Conservation (phyloP, 495 filamentous ascomycete species). For the Tuber borchii region DNA sequence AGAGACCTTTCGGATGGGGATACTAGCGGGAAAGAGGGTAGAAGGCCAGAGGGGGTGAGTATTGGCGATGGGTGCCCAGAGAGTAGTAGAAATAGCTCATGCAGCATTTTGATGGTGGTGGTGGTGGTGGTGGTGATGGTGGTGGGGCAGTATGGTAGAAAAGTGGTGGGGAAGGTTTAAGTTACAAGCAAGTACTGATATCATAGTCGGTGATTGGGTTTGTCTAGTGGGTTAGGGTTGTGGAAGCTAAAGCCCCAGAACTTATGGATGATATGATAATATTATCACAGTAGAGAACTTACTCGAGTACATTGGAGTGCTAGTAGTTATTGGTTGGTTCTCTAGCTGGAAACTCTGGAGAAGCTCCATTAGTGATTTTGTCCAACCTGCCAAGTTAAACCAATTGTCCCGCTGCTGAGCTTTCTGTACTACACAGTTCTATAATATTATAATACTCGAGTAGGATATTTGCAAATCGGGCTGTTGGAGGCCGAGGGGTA, state of each 20-base stretch:
- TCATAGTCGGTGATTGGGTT: not conserved
- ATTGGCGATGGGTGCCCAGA: slow-evolving; percentile 87
- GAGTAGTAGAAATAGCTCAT: slow-evolving; percentile 92
- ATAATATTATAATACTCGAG: not conserved
- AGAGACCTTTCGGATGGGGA: slow-evolving; percentile 41
- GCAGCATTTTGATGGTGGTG: slow-evolving; percentile 62
- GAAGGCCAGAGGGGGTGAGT: slow-evolving; percentile 50
- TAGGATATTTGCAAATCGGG: not conserved
- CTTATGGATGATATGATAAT: no score
- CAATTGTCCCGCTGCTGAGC: not conserved
- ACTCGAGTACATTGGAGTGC: no score
- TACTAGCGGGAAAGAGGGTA: slow-evolving; percentile 35
- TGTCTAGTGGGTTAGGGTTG: not conserved
- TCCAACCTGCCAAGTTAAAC: not conserved
- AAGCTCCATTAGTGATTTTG: not conserved
- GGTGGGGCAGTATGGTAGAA: slow-evolving; percentile 3
- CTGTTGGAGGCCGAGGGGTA: not conserved
- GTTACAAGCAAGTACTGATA: no score
- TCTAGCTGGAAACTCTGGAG: no score
- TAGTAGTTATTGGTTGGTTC: not conserved
- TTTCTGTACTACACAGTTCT: not conserved
- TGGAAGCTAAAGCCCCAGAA: not conserved
- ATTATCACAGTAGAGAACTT: no score
- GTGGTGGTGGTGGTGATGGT: not conserved
- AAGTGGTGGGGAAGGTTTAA: not conserved